Conservation (phyloP, 352 stramenopile genomes). For the Salisapilia sapeloensis region DNA sequence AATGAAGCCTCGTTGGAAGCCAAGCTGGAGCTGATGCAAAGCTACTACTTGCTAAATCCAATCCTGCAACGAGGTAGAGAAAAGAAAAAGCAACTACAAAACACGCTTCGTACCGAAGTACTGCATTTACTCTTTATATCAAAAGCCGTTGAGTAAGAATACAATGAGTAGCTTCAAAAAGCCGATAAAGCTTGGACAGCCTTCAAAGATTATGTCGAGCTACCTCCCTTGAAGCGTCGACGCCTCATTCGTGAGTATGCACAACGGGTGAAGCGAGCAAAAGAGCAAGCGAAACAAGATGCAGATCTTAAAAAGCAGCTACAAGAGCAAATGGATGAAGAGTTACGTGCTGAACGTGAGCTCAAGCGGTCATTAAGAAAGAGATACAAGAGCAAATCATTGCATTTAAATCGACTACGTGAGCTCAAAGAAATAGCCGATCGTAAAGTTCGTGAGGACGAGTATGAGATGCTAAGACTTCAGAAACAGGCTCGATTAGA, state of each 20-base stretch:
- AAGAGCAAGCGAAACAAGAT: constrained; percentile 40
- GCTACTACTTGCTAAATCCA: constrained; percentile 24
- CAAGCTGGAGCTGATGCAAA: constrained; percentile 47
- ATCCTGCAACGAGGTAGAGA: constrained; percentile 28
- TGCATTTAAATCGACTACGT: constrained; percentile 22
- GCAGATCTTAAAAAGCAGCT: constrained; percentile 18
- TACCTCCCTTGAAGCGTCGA: constrained; percentile 27
- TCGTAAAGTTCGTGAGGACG: constrained; percentile 9
- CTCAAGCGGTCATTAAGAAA: constrained; percentile 37
- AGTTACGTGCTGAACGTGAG: constrained; percentile 13
- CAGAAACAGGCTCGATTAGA: constrained; percentile 16
- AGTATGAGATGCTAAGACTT: constrained; percentile 24
- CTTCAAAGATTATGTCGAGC: constrained; percentile 32
- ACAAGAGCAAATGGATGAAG: constrained; percentile 16
- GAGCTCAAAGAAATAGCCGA: constrained; percentile 39
- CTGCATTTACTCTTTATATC: not conserved
- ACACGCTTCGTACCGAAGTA: constrained; percentile 3
- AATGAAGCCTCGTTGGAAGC: constrained; percentile 14
- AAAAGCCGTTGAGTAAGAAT: not conserved
- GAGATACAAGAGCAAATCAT: constrained; percentile 32
- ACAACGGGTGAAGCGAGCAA: constrained; percentile 33
- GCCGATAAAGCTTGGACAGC: constrained; percentile 10
- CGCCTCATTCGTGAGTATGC: constrained; percentile 48
- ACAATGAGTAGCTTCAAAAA: not conserved
- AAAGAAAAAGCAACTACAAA: constrained; percentile 11